Conservation (phyloP, 495 filamentous ascomycete species). For the Oleoguttula mirabilis region DNA sequence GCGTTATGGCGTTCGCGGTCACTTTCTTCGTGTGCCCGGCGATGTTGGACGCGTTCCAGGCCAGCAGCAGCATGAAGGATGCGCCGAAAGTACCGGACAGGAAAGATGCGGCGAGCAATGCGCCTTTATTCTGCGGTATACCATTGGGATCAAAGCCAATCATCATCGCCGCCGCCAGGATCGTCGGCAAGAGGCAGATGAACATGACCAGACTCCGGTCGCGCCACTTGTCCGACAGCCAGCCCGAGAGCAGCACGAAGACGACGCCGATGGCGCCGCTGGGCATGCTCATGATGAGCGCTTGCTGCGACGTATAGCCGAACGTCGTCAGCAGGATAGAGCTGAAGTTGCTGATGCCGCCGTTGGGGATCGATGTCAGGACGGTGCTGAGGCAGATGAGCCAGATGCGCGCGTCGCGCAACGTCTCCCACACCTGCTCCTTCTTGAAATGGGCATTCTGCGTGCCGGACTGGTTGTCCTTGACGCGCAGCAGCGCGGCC, state of each 20-base stretch:
- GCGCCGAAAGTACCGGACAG: constrained; percentile 48
- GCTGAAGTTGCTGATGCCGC: constrained; percentile 18
- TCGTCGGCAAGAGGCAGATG: constrained; percentile 28
- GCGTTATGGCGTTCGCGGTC: constrained; percentile 15
- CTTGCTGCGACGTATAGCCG: constrained; percentile 25
- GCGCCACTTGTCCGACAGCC: constrained; percentile 24
- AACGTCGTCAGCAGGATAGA: constrained; percentile 19
- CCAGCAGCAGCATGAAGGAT: constrained; percentile 40
- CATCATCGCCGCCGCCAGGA: constrained; percentile 30
- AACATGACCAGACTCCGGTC: constrained; percentile 27
- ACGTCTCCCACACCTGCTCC: constrained; percentile 31
- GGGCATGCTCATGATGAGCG: constrained; percentile 25
- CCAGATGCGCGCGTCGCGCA: constrained; percentile 40
- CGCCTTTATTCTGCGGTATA: constrained; percentile 32
- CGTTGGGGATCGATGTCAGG: constrained; percentile 44
- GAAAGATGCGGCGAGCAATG: constrained; percentile 45
- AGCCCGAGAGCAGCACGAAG: constrained; percentile 18
- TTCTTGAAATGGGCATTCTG: constrained; percentile 17
- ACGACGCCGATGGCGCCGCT: constrained; percentile 25
- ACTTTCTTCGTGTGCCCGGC: constrained; percentile 31
- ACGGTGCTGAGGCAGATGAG: constrained; percentile 45
- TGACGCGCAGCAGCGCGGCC: constrained; percentile 15
- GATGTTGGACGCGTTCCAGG: constrained; percentile 33
- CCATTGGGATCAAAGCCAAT: constrained; percentile 29
- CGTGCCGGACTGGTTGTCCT: constrained; percentile 18